These are phyloP conservation scores for Mycena crocata DNA, from an alignment of 768 basidiomycete genomes.

Conservation along the genomic window DNA sequence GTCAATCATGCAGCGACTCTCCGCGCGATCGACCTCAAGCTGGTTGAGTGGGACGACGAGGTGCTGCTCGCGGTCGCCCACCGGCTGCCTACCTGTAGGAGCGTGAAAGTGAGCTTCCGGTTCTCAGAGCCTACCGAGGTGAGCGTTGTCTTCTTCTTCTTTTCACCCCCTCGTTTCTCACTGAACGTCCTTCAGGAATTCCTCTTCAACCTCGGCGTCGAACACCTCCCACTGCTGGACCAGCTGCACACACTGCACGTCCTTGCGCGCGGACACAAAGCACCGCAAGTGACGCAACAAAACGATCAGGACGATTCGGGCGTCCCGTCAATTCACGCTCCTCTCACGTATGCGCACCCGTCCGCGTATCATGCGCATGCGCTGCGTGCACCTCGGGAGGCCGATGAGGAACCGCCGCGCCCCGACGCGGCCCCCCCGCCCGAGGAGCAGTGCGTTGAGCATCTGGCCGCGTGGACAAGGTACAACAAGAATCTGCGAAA, in stretches of 20 bases:
- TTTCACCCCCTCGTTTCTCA: neutral
- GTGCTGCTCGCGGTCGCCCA: constrained; percentile 5
- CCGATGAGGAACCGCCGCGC: neutral
- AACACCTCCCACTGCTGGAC: neutral
- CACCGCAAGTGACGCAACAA: neutral
- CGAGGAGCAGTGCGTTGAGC: constrained; percentile 3
- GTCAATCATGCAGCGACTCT: neutral
- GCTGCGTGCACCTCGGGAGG: neutral
- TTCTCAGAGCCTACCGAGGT: constrained; percentile 4
- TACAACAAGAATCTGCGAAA: neutral
- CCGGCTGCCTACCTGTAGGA: neutral
- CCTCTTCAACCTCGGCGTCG: constrained; percentile 7
- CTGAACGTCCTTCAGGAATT: neutral
- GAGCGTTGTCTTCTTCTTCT: neutral
- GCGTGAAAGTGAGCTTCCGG: neutral
- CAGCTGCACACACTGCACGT: constrained; percentile 5
- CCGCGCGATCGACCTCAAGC: neutral
- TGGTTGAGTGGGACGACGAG: constrained; percentile 14
- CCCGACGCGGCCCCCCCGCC: neutral
- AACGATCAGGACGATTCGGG: neutral
- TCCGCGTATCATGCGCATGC: no score
- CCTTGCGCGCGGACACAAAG: neutral
- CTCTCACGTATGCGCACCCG: no score
- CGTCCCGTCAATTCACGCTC: neutral
- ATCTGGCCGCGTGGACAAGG: constrained; percentile 10